phyloP scores from a whole-genome alignment of 2,329 filamentous ascomycete genomes.

The Cercospora zeae-maydis region DNA sequence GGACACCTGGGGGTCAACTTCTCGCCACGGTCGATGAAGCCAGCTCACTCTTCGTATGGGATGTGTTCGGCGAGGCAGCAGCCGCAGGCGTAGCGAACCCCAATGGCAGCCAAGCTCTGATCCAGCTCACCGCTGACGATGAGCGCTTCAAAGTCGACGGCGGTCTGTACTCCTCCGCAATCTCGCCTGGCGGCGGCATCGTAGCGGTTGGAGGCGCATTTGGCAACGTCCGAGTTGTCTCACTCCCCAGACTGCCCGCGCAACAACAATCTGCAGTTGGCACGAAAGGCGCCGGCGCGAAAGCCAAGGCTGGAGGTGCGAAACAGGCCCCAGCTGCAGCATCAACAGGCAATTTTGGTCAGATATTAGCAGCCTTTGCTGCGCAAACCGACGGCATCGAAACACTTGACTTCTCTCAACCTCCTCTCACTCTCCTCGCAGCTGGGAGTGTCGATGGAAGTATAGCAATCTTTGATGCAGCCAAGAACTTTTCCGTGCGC shows the following conservation, averaged over 20 bases:
- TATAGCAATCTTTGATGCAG: conserved; percentile 83
- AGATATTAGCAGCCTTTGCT: conserved; percentile 78
- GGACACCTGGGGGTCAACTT: conserved; percentile 82
- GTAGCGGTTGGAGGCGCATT: conserved; percentile 84
- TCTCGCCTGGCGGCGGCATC: conserved; percentile 75
- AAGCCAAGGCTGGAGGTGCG: conserved; percentile 47
- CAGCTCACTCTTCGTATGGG: conserved; percentile 84
- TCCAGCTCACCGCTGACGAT: conserved; percentile 74
- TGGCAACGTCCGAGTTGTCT: conserved; percentile 79
- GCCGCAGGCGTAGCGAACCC: conserved; percentile 56
- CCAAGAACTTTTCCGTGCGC: conserved; percentile 81
- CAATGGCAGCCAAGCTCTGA: conserved; percentile 58
- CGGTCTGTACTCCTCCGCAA: conserved; percentile 80
- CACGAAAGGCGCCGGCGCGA: conserved; percentile 45
- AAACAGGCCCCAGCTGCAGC: conserved; percentile 43
- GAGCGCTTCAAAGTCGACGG: conserved; percentile 90
- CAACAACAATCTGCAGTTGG: conserved; percentile 35
- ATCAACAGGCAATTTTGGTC: conserved; percentile 56
- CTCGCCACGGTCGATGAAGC: conserved; percentile 89
- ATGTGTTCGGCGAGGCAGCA: conserved; percentile 77
- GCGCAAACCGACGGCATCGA: conserved; percentile 78
- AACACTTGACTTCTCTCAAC: conserved; percentile 63
- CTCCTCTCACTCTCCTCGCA: conserved; percentile 59
- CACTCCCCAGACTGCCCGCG: conserved; percentile 63
- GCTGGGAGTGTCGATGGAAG: conserved; percentile 62